Evolutionary conservation across 169 alveolate genomes (phyloP).

Genomic region (Plasmodium fragile): DNA sequence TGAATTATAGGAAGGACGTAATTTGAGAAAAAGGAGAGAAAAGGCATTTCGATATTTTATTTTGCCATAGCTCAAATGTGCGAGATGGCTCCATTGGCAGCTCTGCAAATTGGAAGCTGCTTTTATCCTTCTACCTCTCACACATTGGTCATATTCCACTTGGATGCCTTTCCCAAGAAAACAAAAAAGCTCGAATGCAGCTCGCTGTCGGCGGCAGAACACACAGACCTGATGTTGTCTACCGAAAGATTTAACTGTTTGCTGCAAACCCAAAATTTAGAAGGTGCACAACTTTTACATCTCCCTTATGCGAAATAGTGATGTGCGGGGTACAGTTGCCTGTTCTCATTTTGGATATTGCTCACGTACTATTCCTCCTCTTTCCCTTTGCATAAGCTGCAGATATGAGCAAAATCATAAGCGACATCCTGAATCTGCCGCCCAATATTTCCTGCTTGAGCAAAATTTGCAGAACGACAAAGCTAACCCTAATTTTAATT

Average conservation of each 20-base stretch:
- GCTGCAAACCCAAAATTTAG: conserved; percentile 25
- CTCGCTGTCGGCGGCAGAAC: background rate
- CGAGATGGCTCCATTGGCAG: background rate
- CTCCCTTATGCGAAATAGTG: background rate
- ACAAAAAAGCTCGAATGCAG: conserved; percentile 27
- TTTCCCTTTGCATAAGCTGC: background rate
- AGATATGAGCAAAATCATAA: conserved; percentile 55
- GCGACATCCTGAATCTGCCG: conserved; percentile 41
- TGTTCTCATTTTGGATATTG: background rate
- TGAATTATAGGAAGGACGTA: conserved; percentile 47
- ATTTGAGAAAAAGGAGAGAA: conserved; percentile 11
- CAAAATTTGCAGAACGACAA: conserved; percentile 64
- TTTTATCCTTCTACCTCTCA: background rate
- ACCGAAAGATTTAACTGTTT: conserved; percentile 38
- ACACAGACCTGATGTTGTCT: conserved; percentile 7
- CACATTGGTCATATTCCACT: background rate
- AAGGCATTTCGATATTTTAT: background rate
- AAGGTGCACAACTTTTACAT: conserved; percentile 3
- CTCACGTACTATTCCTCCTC: background rate
- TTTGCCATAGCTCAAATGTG: background rate
- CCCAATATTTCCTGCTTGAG: conserved; percentile 15
- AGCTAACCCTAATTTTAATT: conserved; percentile 58
- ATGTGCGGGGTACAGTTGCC: background rate
- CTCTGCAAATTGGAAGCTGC: background rate
- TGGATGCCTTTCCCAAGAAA: conserved; percentile 9